Conservation (phyloP, 2,329 filamentous ascomycete genomes). For the Zymoseptoria pseudotritici region DNA sequence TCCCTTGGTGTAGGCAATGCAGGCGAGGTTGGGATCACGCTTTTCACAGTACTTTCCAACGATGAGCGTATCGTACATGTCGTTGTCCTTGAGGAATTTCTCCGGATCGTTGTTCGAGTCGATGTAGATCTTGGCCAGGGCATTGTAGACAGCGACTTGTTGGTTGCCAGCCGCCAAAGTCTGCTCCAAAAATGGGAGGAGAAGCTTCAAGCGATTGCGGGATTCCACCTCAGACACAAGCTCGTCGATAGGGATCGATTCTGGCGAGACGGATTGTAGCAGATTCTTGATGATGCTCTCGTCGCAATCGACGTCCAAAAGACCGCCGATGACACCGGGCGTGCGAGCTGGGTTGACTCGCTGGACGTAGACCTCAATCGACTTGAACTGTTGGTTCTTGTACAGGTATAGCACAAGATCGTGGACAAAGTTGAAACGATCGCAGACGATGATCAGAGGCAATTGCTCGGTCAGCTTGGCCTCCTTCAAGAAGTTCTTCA, state of each 20-base stretch:
- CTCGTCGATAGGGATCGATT: slow-evolving; percentile 85
- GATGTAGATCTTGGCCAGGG: slow-evolving; percentile 98
- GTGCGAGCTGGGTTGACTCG: slow-evolving; percentile 88
- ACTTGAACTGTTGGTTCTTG: slow-evolving; percentile 98
- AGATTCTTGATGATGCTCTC: slow-evolving; percentile 93
- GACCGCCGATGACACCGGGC: slow-evolving; percentile 83
- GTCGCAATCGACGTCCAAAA: slow-evolving; percentile 95
- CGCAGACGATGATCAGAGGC: slow-evolving; percentile 94
- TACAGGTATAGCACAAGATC: slow-evolving; percentile 94
- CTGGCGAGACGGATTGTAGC: slow-evolving; percentile 72
- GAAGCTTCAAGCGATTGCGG: slow-evolving; percentile 88
- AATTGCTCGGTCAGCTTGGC: slow-evolving; percentile 86
- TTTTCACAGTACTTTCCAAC: slow-evolving; percentile 99
- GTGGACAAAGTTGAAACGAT: slow-evolving; percentile 98
- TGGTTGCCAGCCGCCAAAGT: slow-evolving; percentile 85
- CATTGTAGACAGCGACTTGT: slow-evolving; percentile 95
- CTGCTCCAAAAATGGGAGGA: slow-evolving; percentile 91
- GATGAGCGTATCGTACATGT: slow-evolving; percentile 83
- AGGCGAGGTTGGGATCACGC: slow-evolving; percentile 90
- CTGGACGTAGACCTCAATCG: slow-evolving; percentile 97
- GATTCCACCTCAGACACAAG: slow-evolving; percentile 92
- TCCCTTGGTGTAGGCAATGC: slow-evolving; percentile 91
- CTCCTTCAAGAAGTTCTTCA: slow-evolving; percentile 99
- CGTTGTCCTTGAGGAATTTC: slow-evolving; percentile 94
- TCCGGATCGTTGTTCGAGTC: slow-evolving; percentile 98